Evolutionary conservation across 306 rosid genomes (phyloP), one percentile per base, ranked within the genome.

Genomic region (Prosopis cineraria): DNA sequence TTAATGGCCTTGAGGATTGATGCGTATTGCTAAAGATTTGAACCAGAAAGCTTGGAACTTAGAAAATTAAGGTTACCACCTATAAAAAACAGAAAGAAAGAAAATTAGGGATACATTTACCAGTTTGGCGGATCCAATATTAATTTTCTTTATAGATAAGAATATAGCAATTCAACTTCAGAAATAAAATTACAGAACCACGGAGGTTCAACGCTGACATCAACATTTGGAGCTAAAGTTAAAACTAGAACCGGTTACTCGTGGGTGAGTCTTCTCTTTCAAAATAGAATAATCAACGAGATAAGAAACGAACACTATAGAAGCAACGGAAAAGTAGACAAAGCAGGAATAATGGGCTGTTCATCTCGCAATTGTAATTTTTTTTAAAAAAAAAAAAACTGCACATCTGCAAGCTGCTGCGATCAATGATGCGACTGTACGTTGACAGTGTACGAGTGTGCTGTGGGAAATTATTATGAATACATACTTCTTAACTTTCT

Each of bases 391-490:
- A 13, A 29, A 11, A 47, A 33, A 53, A 0, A 65, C 75, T 79
- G 86, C 76, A 72, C 52, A 14, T 79, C 75, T 72, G 89, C 84
- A 79, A 72, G 72, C 44, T 34, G 48, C 84, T 76, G 78, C 76
- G 68, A 58, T 65, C 80, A 73, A 80, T n/a, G 75, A 67, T 50
- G 29, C n/a, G 55, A 76, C 84, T 7, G 39, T 45, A 76, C 76
- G 59, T 41, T 36, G 78, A 85, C 82, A 79, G 75, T 76, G 82
- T 79, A 82, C 86, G 72, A 68, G 74, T 12, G 68, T 76, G 84
- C 75, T 72, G 78, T 80, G 86, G 60, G 13, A 53, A 20, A 53
- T 11, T 53, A 3, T 20, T 2, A 53, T 76, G 80, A 82, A 76
- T 70, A 63, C 72, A 82, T 78, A 76, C 84, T 80, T 82, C 11